Conservation (phyloP, 1,284 basidiomycete species). For the Melampsora abietis-canadensis region DNA sequence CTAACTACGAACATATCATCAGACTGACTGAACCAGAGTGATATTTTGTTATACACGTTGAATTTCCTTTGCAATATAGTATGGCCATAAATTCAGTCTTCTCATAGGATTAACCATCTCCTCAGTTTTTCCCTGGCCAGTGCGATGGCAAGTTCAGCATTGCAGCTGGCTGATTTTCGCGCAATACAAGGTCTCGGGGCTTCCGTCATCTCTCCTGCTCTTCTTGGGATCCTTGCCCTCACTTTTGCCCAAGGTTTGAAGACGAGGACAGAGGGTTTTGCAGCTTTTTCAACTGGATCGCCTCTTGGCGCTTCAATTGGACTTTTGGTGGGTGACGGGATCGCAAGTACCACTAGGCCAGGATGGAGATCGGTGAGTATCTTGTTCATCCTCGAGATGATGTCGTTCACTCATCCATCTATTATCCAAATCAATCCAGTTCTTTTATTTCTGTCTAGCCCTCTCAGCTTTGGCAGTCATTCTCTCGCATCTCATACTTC, state of each 20-base stretch:
- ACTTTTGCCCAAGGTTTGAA: conserved; percentile 2
- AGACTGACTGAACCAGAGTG: too few species aligned
- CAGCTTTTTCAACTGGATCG: conserved; percentile 26
- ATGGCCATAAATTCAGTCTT: conserved; percentile 20
- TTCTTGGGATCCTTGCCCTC: conserved; percentile 29
- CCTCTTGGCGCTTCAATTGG: conserved; percentile 33
- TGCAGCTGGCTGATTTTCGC: conserved; percentile 24
- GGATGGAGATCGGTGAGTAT: conserved; percentile 29
- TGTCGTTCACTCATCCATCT: neutral
- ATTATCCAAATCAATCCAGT: neutral
- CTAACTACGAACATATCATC: too few species aligned
- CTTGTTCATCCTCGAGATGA: neutral
- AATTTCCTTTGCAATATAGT: neutral
- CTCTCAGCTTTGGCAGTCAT: neutral
- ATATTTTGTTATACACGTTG: too few species aligned
- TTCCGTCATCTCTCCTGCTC: conserved; percentile 21
- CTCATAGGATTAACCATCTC: conserved; percentile 17
- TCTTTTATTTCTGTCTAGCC: conserved; percentile 34
- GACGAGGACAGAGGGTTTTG: conserved; percentile 25
- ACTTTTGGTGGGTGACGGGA: conserved; percentile 26
- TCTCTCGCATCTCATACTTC: conserved; percentile 18
- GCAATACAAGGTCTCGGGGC: conserved; percentile 39
- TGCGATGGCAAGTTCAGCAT: conserved; percentile 8
- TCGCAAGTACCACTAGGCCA: conserved; percentile 14
- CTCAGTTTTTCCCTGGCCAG: conserved; percentile 9